phyloP scores from a whole-genome alignment of 768 basidiomycete genomes.

The Mycena rosella region DNA sequence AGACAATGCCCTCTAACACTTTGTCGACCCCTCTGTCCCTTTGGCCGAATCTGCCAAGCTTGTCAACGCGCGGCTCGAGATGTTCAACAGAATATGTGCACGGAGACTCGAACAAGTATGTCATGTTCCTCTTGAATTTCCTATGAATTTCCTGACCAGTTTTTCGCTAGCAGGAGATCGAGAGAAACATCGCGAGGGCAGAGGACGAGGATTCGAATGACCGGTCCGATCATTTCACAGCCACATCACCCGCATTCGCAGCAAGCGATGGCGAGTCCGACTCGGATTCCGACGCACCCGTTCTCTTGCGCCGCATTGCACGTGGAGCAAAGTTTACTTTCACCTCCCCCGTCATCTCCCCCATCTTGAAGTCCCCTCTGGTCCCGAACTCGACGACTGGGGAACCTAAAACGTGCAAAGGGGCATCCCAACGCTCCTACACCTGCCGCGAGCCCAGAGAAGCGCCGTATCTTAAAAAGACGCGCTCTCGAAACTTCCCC shows the following conservation, averaged over 20 bases:
- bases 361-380: background rate
- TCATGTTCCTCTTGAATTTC: background rate
- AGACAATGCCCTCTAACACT: slow-evolving; percentile 11
- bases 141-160: background rate
- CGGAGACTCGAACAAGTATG: slow-evolving; percentile 10
- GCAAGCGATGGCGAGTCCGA: background rate
- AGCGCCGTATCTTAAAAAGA: slow-evolving; percentile 11
- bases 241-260: background rate
- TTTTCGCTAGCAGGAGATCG: background rate
- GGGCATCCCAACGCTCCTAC: slow-evolving; percentile 19
- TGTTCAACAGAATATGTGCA: slow-evolving; percentile 1
- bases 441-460: slow-evolving; percentile 3
- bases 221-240: background rate
- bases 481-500: background rate
- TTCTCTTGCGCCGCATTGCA: background rate
- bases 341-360: background rate
- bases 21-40: background rate
- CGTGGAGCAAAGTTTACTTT: background rate
- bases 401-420: slow-evolving; percentile 1
- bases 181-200: background rate
- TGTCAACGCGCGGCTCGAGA: background rate
- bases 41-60: background rate
- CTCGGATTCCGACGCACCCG: background rate
- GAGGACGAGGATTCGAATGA: slow-evolving; percentile 4
- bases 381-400: no score